Base-by-base conservation (phyloP, 2,329 filamentous ascomycete genomes). In the Microcyclospora tardicrescens region DNA sequence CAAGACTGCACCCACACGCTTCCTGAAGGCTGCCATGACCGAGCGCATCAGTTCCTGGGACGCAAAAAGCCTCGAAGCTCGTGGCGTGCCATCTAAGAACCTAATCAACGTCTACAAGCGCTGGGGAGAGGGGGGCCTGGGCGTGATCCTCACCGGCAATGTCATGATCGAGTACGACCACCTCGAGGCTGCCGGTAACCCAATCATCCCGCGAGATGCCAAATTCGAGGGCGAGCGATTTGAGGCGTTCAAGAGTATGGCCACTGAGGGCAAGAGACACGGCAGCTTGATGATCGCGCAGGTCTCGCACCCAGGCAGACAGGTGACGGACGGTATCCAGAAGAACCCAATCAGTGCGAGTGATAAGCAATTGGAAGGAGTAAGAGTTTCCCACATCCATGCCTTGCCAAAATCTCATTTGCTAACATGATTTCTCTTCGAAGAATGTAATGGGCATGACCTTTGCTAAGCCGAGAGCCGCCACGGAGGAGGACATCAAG, bases 21-120 rank as follows among this genome's bases (percentile, higher is more conserved):
- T 81, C 50, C 56, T 81, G 46, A 82, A 82, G 57, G 75, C 65
- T 5, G 72, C 79, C 32, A 81, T 82, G 77, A 73, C 72, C 2
- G 79, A 83, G 54, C 63, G 69, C 6, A 60, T 81, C 11, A 72
- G 75, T 0, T 74, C 69, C 5, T 82, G 74, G 73, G 65, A 72
- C 41, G 62, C 69, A 6, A 66, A 66, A 16, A 64, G 73, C 40
- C 48, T 71, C 8, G 57, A 67, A 15, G 64, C 64, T 3, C 67
- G 77, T 32, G 70, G 72, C 16, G 59, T 78, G 4, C 70, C 73
- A 6, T 65, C 64, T 10, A 64, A 68, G 45, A 61, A 69, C 39
- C 50, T 73, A 14, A 64, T 74, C 49, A 71, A 75, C 27, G 60
- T 75, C 31, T 81, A 81, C 57, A 62, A 67, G 35, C 59, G 67